Conservation (phyloP, 495 filamentous ascomycete genomes). For the Podospora pseudopauciseta region DNA sequence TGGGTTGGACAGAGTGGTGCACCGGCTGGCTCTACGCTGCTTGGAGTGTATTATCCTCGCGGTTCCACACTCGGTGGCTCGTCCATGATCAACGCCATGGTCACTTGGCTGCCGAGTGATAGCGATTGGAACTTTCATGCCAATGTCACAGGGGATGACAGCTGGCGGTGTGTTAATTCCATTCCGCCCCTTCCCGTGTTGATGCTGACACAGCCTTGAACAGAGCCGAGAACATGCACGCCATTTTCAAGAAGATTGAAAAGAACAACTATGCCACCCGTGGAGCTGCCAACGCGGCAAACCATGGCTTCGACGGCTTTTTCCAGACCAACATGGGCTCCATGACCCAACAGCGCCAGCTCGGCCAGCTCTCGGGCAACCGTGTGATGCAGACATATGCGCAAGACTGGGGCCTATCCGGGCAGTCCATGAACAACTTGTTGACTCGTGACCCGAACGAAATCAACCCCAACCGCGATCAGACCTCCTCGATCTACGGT, state of each 20-base stretch:
- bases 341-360: constrained; percentile 24
- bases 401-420: constrained; percentile 26
- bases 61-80: constrained; percentile 36
- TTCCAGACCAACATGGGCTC: constrained; percentile 38
- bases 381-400: constrained; percentile 31
- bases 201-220: not conserved
- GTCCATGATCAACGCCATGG: constrained; percentile 40
- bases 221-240: constrained; percentile 36
- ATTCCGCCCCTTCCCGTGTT: not conserved
- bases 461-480: constrained; percentile 30
- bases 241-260: constrained; percentile 35
- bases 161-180: constrained; percentile 28
- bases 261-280: constrained; percentile 31
- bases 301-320: constrained; percentile 35
- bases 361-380: constrained; percentile 28
- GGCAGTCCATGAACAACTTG: constrained; percentile 25
- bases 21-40: constrained; percentile 29
- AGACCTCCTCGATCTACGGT: constrained; percentile 35
- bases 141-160: constrained; percentile 34
- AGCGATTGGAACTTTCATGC: constrained; percentile 37
- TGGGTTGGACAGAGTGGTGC: constrained; percentile 36
- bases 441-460: constrained; percentile 37
- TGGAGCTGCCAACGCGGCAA: constrained; percentile 22
- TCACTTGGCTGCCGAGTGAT: constrained; percentile 32
- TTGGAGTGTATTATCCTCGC: constrained; percentile 38